These are phyloP conservation scores for Neospora caninum DNA, from an alignment of 169 alveolate species.

Conservation along the genomic window DNA sequence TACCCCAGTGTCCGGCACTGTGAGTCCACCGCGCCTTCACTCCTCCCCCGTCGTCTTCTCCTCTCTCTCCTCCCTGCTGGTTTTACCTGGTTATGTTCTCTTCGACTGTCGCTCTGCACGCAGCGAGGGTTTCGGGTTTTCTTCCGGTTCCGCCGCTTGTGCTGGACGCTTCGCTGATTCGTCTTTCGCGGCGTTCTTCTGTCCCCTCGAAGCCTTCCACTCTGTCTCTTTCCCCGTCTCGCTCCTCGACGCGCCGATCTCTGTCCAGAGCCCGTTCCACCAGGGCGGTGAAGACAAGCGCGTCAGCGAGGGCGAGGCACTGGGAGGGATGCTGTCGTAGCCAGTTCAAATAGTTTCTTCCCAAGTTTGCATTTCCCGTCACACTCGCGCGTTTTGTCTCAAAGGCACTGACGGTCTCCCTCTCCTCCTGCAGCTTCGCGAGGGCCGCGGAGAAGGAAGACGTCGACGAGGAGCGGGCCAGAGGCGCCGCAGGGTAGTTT, in stretches of 20 bases:
- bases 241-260: not conserved
- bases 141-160: not conserved
- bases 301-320: slow-evolving; percentile 50
- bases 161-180: not conserved
- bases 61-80: too few relatives aligned
- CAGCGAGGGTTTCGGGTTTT: not conserved
- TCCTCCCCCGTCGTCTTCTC: too few relatives aligned
- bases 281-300: slow-evolving; percentile 40
- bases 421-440: not conserved
- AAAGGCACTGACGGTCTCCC: not conserved
- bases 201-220: not conserved
- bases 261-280: slow-evolving; percentile 51
- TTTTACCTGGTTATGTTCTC: not conserved
- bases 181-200: not conserved
- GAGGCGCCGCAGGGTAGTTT: not conserved
- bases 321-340: slow-evolving; percentile 53
- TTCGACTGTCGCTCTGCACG: slow-evolving; percentile 10
- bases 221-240: not conserved
- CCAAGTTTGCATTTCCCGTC: not conserved
- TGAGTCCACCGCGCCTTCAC: too few relatives aligned
- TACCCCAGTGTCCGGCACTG: too few relatives aligned
- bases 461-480: not conserved
- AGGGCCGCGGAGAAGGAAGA: not conserved
- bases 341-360: not conserved
- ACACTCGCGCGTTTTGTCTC: not conserved